Percentiles rank a stretch among this genome's conserved stretches.
Evolutionary conservation across 257 asterid species (phyloP).

Genomic region (Orobanche coerulescens): DNA sequence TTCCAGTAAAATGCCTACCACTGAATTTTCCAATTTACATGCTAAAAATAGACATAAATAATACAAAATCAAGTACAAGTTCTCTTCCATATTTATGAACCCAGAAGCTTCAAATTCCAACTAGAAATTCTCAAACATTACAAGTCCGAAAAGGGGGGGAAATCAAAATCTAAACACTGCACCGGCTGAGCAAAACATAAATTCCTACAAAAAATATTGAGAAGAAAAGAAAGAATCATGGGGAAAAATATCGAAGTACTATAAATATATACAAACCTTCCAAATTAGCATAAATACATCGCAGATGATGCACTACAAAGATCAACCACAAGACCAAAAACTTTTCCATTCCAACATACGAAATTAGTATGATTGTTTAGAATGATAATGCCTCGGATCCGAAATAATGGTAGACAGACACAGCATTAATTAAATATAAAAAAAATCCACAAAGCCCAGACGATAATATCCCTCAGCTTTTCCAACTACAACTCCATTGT

Average conservation of each 20-base stretch:
- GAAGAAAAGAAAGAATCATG: neutral
- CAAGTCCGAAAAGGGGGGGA: constrained; percentile 1
- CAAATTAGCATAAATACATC: constrained; percentile 65
- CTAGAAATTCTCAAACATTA: constrained; percentile 1
- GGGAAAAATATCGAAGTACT: no score
- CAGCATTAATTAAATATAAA: constrained; percentile 25
- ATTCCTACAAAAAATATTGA: neutral
- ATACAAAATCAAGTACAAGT: neutral
- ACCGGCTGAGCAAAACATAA: no score
- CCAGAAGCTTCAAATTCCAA: constrained; percentile 3
- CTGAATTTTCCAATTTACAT: constrained; percentile 1
- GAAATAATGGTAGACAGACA: constrained; percentile 23
- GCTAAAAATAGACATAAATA: neutral
- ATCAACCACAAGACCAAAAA: constrained; percentile 48
- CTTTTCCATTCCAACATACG: constrained; percentile 33
- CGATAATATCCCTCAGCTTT: constrained; percentile 25
- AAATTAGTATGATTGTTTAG: constrained; percentile 13
- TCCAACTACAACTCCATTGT: constrained; percentile 29
- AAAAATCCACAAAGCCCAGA: constrained; percentile 22
- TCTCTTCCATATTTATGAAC: neutral
- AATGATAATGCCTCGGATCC: constrained; percentile 56
- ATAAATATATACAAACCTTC: constrained; percentile 78
- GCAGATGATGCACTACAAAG: constrained; percentile 40
- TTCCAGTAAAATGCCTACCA: neutral
- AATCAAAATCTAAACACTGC: constrained; percentile 9